These are phyloP conservation scores for Hortiboletus rubellus DNA, from an alignment of 1,284 basidiomycete genomes.

Conservation along the genomic window DNA sequence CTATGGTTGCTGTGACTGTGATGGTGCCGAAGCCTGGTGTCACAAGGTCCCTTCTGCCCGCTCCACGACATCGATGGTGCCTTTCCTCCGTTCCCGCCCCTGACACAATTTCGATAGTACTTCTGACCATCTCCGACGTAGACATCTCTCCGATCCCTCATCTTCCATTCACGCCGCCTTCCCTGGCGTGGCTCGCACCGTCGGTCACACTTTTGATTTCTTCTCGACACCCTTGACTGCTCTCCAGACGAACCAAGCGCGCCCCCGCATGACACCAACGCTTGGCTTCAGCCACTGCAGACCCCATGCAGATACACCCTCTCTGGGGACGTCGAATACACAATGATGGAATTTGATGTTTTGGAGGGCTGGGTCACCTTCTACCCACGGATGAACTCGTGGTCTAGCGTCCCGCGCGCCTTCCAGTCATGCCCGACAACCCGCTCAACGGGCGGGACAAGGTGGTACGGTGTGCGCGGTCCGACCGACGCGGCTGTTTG, in stretches of 20 bases:
- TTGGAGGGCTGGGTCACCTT: conserved; percentile 86
- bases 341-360: conserved; percentile 76
- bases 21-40: conserved; percentile 86
- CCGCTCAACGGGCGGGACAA: conserved; percentile 71
- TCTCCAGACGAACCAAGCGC: conserved; percentile 79
- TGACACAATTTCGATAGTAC: conserved; percentile 38
- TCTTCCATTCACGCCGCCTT: conserved; percentile 55
- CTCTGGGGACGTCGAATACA: conserved; percentile 62
- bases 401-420: conserved; percentile 80
- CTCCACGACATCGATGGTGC: conserved; percentile 16
- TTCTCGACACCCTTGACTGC: conserved; percentile 80
- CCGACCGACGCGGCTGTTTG: conserved; percentile 91
- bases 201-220: conserved; percentile 81
- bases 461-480: conserved; percentile 73
- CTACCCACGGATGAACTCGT: conserved; percentile 90
- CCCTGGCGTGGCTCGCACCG: conserved; percentile 68
- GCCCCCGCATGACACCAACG: conserved; percentile 66
- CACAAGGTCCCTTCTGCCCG: conserved; percentile 71
- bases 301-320: conserved; percentile 67
- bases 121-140: conserved; percentile 39
- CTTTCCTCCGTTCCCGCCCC: conserved; percentile 10
- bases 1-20: conserved; percentile 89
- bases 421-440: conserved; percentile 84
- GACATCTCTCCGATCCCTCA: conserved; percentile 60
- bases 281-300: conserved; percentile 72